Base-by-base conservation (phyloP, 1,284 basidiomycete genomes). In the Veloporphyrellus conicus region DNA sequence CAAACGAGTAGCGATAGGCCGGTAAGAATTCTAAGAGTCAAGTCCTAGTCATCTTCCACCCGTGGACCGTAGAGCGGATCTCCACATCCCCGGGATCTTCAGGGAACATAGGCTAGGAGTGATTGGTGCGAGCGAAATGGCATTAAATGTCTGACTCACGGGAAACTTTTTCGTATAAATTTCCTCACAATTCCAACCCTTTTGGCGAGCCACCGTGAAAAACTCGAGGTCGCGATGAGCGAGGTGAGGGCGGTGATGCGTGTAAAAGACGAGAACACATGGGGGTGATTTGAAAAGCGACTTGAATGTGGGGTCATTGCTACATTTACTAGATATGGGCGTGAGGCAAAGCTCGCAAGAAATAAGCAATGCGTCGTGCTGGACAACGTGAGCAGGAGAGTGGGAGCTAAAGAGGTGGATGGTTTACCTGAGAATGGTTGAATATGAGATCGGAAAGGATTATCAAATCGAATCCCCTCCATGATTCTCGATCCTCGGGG, bases 361-460 rank as follows among this genome's bases (percentile, higher is more conserved):
- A 20, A 75, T 74, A 11, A 97, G 75, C 16, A 98, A 71, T 0
- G 91, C 90, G 22, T 82, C 80, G 62, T 98, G 95, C 78, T 94
- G 49, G 34, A 50, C 43, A 45, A 40, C 14, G 18, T 47, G 29
- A 39, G 18, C 31, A 50, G 16, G n/a, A 7, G 31, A 15, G 25
- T n/a, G 16, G 9, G 23, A n/a, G 8, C 28, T 12, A 15, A 18
- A 18, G 41, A 18, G 41, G 16, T 47, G 6, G 16, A 28, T 38
- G 6, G 48, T 65, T 25, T 51, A 84, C 86, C 68, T 90, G 84
- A 3, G 88, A 90, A 56, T 90, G 87, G 54, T 90, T 94, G 69
- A 94, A 94, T 23, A 95, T 79, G 29, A 98, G 79, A 68, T 98
- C 95, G 1, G 90, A 94, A 43, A 98, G 76, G 48, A 98, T 84